phyloP scores from a whole-genome alignment of 208 protist species.

The Phytomonas sp. region DNA sequence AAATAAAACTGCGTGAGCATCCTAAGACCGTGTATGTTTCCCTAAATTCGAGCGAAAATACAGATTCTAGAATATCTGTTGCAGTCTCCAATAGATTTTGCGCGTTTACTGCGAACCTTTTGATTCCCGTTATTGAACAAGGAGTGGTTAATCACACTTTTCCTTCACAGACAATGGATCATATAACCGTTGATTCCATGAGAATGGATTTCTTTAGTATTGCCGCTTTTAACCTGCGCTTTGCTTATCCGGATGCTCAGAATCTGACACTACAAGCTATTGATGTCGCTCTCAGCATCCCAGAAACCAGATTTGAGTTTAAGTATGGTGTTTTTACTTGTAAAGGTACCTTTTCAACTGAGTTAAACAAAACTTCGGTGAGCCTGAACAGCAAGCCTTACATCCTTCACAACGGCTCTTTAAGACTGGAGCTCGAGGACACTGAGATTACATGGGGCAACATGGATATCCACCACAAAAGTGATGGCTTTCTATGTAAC shows the following conservation, averaged over 20 bases:
- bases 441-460: conserved; percentile 28
- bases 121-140: conserved; percentile 18
- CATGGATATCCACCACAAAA: conserved; percentile 33
- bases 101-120: conserved; percentile 1
- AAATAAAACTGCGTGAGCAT: background rate
- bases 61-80: background rate
- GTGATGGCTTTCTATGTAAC: conserved; percentile 29
- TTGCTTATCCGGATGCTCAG: conserved; percentile 17
- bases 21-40: background rate
- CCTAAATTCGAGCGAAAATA: background rate
- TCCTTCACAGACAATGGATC: conserved; percentile 23
- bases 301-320: conserved; percentile 40
- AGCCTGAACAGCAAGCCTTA: conserved; percentile 14
- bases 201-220: conserved; percentile 27
- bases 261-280: conserved; percentile 18
- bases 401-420: conserved; percentile 23
- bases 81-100: background rate
- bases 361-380: conserved; percentile 24
- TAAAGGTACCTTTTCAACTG: conserved; percentile 25
- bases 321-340: conserved; percentile 19
- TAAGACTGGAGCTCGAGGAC: conserved; percentile 18
- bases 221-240: conserved; percentile 10
- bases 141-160: conserved; percentile 19
- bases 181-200: conserved; percentile 39
- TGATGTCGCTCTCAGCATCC: conserved; percentile 27